Percentiles rank a stretch among this genome's conserved stretches.
Conservation (phyloP, 2,329 filamentous ascomycete species). For the Ophiostoma tasmaniense region DNA sequence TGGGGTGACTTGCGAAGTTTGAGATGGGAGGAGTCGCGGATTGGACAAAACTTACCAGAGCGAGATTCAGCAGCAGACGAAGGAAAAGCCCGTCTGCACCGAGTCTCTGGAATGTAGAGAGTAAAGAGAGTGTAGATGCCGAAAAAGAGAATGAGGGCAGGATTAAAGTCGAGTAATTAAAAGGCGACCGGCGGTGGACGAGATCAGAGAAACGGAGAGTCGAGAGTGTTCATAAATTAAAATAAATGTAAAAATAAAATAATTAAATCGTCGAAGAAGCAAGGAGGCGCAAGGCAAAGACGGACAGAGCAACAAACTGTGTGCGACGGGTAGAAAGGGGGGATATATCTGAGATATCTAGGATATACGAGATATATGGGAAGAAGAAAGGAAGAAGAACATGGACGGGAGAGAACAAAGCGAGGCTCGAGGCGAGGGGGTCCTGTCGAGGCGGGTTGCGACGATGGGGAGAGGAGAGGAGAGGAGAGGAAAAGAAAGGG, state of each 20-base stretch:
- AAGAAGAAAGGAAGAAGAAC: neutral
- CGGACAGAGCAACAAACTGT: neutral
- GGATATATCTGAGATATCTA: neutral
- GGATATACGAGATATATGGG: neutral
- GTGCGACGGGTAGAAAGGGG: neutral
- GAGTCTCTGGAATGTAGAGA: slow-evolving; percentile 16
- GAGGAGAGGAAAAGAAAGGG: neutral
- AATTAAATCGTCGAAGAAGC: neutral
- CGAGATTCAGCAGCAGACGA: slow-evolving; percentile 22
- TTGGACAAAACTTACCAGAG: slow-evolving; percentile 15
- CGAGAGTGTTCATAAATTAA: slow-evolving; percentile 6
- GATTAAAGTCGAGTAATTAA: neutral
- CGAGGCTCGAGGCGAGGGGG: neutral
- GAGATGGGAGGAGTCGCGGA: neutral
- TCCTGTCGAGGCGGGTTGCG: neutral
- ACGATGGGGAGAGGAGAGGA: neutral
- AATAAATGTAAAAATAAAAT: slow-evolving; percentile 2
- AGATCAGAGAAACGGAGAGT: neutral
- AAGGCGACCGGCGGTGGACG: slow-evolving; percentile 3
- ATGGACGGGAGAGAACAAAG: neutral
- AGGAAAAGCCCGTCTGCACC: slow-evolving; percentile 19
- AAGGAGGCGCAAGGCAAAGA: neutral
- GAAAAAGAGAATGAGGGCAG: neutral
- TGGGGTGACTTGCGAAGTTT: neutral
- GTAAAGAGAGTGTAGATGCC: neutral